Conservation (phyloP, 2,329 filamentous ascomycete genomes). For the Xylariaceae sp. region DNA sequence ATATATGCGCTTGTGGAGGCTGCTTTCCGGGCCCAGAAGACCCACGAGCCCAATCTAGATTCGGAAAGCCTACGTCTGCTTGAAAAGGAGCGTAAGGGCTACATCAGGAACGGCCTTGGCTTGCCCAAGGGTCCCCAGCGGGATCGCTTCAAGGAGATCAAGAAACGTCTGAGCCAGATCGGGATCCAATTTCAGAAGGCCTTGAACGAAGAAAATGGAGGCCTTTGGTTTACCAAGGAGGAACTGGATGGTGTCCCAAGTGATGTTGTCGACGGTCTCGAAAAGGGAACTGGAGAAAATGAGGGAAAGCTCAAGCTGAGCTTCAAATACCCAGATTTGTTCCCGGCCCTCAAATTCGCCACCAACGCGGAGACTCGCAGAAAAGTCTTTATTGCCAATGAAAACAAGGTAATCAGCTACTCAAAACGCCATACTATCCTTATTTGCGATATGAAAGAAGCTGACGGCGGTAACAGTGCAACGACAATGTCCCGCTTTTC, state of each 20-base stretch:
- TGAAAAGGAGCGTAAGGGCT: conserved; percentile 71
- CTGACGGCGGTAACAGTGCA: conserved; percentile 42
- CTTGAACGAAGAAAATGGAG: conserved; percentile 77
- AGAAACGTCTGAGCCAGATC: conserved; percentile 70
- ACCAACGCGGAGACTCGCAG: conserved; percentile 62
- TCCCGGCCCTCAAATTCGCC: conserved; percentile 73
- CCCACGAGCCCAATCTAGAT: conserved; percentile 51
- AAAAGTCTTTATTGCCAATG: conserved; percentile 66
- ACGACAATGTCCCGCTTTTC: conserved; percentile 67
- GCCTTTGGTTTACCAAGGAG: conserved; percentile 68
- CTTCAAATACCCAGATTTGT: conserved; percentile 80
- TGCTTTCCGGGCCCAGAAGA: conserved; percentile 51
- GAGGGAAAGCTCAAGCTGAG: conserved; percentile 69
- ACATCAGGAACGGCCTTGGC: conserved; percentile 69
- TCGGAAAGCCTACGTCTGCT: conserved; percentile 66
- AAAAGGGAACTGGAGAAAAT: conserved; percentile 66
- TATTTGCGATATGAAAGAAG: neutral
- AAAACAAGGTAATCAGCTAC: conserved; percentile 59
- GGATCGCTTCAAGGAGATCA: conserved; percentile 81
- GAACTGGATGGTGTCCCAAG: conserved; percentile 70
- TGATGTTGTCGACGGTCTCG: conserved; percentile 60
- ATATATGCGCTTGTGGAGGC: conserved; percentile 63
- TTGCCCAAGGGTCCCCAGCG: conserved; percentile 63
- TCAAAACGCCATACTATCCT: neutral
- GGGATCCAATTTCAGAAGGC: conserved; percentile 73